Evolutionary conservation across 2,329 filamentous ascomycete genomes (phyloP).

Genomic region (Penicillium frequentans): DNA sequence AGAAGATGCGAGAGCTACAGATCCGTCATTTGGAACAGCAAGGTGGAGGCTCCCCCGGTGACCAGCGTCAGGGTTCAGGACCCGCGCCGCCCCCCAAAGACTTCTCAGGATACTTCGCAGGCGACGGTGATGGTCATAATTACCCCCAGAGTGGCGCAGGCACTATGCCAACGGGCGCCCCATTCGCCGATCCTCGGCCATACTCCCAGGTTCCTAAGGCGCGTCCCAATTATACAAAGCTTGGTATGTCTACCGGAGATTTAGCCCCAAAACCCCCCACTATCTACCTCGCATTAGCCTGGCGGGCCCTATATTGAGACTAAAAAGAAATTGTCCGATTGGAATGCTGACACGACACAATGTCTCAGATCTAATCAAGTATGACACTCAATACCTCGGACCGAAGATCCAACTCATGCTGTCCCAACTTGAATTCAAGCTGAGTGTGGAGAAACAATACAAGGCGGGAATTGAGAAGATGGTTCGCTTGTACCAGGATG

Average conservation of each 20-base stretch:
- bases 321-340: slow-evolving; percentile 2
- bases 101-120: slow-evolving; percentile 52
- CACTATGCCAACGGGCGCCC: slow-evolving; percentile 77
- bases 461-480: slow-evolving; percentile 99
- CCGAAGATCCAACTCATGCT: slow-evolving; percentile 99
- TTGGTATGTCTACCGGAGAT: slow-evolving; percentile 63
- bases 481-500: slow-evolving; percentile 95
- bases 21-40: slow-evolving; percentile 69
- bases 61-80: slow-evolving; percentile 48
- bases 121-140: slow-evolving; percentile 52
- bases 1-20: slow-evolving; percentile 84
- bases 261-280: background rate
- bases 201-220: slow-evolving; percentile 68
- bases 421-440: slow-evolving; percentile 96
- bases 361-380: slow-evolving; percentile 87
- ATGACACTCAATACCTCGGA: slow-evolving; percentile 91
- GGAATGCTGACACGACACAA: slow-evolving; percentile 21
- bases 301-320: background rate
- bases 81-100: slow-evolving; percentile 77
- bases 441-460: slow-evolving; percentile 98
- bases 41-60: slow-evolving; percentile 43
- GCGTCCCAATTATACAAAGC: slow-evolving; percentile 90
- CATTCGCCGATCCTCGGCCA: slow-evolving; percentile 73
- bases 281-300: background rate
- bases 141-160: slow-evolving; percentile 65